A percentile compares a stretch with the other conserved stretches of the same genome.
Conservation (phyloP, 225 moss, liverwort and hornwort species). For the Bryum argenteum region DNA sequence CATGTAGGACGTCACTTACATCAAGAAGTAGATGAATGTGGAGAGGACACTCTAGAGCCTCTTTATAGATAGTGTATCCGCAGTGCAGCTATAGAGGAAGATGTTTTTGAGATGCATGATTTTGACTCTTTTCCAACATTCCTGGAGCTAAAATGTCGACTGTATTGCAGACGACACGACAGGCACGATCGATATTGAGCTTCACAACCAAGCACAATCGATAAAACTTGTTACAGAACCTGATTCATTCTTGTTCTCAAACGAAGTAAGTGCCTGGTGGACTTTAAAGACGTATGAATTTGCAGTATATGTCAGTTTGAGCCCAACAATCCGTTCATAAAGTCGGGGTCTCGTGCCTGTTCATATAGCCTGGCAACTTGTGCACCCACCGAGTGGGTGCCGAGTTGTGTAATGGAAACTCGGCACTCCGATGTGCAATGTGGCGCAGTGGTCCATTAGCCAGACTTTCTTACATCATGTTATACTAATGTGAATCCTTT, state of each 20-base stretch:
- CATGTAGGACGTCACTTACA: background rate
- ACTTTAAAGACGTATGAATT: slow-evolving; percentile 28
- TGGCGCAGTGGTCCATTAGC: slow-evolving; percentile 1
- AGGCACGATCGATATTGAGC: slow-evolving; percentile 47
- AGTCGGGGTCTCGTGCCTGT: slow-evolving; percentile 4
- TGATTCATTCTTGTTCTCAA: slow-evolving; percentile 14
- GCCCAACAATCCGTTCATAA: slow-evolving; percentile 18
- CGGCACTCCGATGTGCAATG: slow-evolving; percentile 10
- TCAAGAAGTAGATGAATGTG: background rate
- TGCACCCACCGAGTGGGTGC: slow-evolving; percentile 4
- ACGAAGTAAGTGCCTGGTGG: slow-evolving; percentile 24
- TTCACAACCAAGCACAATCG: slow-evolving; percentile 18
- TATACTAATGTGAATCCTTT: slow-evolving; percentile 6
- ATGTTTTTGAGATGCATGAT: background rate
- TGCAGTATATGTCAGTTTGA: slow-evolving; percentile 20
- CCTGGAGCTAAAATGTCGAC: slow-evolving; percentile 7
- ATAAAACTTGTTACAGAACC: slow-evolving; percentile 21
- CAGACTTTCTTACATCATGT: slow-evolving; percentile 12
- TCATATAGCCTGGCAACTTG: slow-evolving; percentile 24
- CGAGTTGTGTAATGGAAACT: slow-evolving; percentile 21
- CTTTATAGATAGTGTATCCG: too few species aligned
- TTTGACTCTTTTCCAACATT: background rate
- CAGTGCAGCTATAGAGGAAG: background rate
- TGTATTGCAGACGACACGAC: slow-evolving; percentile 49
- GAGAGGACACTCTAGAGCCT: too few species aligned